phyloP scores from a whole-genome alignment of 31 red algal genomes.

The Odonthalia washingtoniensis region DNA sequence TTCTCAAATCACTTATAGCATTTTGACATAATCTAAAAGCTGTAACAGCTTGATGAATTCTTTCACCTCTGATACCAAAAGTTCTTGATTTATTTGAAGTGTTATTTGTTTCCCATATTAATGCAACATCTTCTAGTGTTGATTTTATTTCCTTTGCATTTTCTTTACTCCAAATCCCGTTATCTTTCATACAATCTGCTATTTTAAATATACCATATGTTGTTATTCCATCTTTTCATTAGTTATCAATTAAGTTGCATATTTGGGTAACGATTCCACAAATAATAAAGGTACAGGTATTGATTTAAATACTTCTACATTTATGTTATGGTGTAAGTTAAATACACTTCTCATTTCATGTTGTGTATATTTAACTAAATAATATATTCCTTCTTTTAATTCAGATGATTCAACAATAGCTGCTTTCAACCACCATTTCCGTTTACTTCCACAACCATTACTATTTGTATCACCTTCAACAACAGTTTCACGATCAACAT shows the following conservation, averaged over 20 bases:
- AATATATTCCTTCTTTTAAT: slow-evolving; percentile 32
- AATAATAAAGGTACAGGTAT: too few relatives aligned
- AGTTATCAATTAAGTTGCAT: slow-evolving; percentile 65
- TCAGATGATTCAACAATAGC: slow-evolving; percentile 78
- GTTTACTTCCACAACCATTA: slow-evolving; percentile 41
- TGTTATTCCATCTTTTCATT: slow-evolving; percentile 75
- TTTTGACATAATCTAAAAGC: slow-evolving; percentile 80
- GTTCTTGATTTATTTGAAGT: slow-evolving; percentile 75
- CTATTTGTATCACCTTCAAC: too few relatives aligned
- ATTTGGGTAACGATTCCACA: slow-evolving; percentile 74
- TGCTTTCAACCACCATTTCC: slow-evolving; percentile 92
- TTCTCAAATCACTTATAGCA: slow-evolving; percentile 72
- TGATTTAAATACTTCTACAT: too few relatives aligned
- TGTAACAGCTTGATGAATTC: slow-evolving; percentile 78
- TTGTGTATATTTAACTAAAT: slow-evolving; percentile 65
- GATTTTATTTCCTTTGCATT: too few relatives aligned
- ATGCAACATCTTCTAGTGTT: too few relatives aligned
- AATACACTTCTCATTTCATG: slow-evolving; percentile 78
- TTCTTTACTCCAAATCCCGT: too few relatives aligned
- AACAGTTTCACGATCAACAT: too few relatives aligned
- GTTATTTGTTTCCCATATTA: slow-evolving; percentile 90
- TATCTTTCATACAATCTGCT: too few relatives aligned
- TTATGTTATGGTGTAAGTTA: slow-evolving; percentile 81
- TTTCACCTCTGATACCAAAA: slow-evolving; percentile 78
- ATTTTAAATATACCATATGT: too few relatives aligned